These are phyloP conservation scores for Botrytis paeoniae DNA, from an alignment of 2,329 filamentous ascomycete species.

Conservation along the genomic window DNA sequence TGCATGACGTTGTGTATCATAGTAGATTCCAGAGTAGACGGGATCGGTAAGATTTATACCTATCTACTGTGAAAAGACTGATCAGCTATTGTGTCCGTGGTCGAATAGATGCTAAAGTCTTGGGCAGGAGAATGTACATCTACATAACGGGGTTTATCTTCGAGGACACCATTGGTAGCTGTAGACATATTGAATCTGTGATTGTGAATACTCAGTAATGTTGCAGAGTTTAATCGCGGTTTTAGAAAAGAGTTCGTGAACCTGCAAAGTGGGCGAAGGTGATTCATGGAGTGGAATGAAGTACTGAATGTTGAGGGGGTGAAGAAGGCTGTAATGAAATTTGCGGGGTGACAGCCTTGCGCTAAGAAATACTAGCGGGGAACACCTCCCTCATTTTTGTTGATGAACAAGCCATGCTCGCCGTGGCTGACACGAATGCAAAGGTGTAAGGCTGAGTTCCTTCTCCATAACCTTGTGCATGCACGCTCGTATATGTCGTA, in stretches of 20 bases:
- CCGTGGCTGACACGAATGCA: neutral
- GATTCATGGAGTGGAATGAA: constrained; percentile 5
- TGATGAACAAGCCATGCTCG: neutral
- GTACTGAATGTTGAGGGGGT: neutral
- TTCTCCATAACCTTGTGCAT: neutral
- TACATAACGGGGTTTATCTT: constrained; percentile 19
- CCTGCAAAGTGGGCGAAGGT: neutral
- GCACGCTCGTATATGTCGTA: neutral
- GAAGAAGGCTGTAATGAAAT: neutral
- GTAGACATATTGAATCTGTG: constrained; percentile 11
- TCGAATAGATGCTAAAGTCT: neutral
- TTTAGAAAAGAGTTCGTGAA: neutral
- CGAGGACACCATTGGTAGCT: neutral
- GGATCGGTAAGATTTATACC: constrained; percentile 96
- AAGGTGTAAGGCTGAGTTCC: neutral
- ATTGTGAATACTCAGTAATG: neutral
- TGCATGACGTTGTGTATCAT: constrained; percentile 72
- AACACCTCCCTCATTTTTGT: neutral
- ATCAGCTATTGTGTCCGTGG: neutral
- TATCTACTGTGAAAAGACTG: constrained; percentile 50
- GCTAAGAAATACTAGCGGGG: neutral
- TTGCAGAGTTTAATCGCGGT: neutral
- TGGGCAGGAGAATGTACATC: constrained; percentile 17
- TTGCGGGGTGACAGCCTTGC: constrained; percentile 11
- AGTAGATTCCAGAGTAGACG: constrained; percentile 81